These are phyloP conservation scores for Lyophyllum decastes DNA, from an alignment of 768 basidiomycete species.

Conservation along the genomic window DNA sequence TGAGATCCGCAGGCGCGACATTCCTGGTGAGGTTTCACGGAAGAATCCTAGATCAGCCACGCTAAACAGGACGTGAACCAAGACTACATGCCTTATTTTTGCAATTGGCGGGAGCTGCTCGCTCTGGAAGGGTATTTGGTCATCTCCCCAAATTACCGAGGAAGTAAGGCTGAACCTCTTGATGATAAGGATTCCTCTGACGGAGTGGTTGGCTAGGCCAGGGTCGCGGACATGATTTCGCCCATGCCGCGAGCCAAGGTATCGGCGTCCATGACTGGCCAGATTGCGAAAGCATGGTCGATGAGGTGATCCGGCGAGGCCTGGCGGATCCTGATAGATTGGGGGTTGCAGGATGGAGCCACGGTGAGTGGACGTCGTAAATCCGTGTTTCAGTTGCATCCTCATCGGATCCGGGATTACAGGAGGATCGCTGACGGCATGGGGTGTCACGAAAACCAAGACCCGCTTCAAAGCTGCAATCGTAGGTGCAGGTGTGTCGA, in stretches of 20 bases:
- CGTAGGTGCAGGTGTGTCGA: slow-evolving; percentile 33
- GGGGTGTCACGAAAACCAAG: slow-evolving; percentile 36
- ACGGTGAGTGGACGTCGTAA: slow-evolving; percentile 22
- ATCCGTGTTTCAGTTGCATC: background rate
- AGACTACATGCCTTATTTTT: slow-evolving; percentile 42
- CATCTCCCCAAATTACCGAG: slow-evolving; percentile 37
- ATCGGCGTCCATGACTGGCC: slow-evolving; percentile 32
- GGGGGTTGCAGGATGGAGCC: slow-evolving; percentile 38
- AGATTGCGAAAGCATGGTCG: slow-evolving; percentile 39
- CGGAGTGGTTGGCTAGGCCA: slow-evolving; percentile 21
- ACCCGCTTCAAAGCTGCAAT: slow-evolving; percentile 35
- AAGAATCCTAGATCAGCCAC: background rate
- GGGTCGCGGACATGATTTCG: slow-evolving; percentile 35
- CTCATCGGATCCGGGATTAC: background rate
- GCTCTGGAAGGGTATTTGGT: slow-evolving; percentile 36
- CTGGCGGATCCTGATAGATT: slow-evolving; percentile 30
- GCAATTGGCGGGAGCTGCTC: slow-evolving; percentile 37
- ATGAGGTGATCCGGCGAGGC: slow-evolving; percentile 31
- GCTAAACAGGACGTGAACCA: background rate
- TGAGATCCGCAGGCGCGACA: slow-evolving; percentile 23
- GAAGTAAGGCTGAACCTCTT: slow-evolving; percentile 23
- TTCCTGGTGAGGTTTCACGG: slow-evolving; percentile 22
- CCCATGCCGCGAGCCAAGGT: slow-evolving; percentile 28
- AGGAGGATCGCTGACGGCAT: slow-evolving; percentile 36
- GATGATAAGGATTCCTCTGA: background rate